Evolutionary conservation across 1,139 yeast species (phyloP), one percentile per base, ranked within the genome.

Genomic region (Casaregolazyma lundiana): DNA sequence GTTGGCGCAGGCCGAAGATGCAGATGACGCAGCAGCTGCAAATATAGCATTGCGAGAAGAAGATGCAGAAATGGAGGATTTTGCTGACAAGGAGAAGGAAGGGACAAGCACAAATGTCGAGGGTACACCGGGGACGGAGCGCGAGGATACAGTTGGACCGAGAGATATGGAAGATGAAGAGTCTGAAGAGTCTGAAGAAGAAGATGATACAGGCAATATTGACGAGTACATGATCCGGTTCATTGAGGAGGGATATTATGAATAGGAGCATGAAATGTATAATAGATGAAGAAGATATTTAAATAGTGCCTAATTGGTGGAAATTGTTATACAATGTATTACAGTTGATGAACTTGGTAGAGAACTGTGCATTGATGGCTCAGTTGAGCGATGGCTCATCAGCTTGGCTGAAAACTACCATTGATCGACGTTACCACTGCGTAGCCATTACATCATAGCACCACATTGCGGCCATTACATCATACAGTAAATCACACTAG

Each of bases 151-250:
- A 15, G 29, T 32, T 21, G 39, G 19, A 16, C 34, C 45, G 15
- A 38, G 16, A 4, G 20, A 24, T 11, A 11, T 32, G 45, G 43
- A 46, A 2, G 60, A 53, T 1, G 63, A 70, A 15, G 66, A 59
- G 1, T 69, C 64, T 1, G 70, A 64, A 2, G 71, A 68, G 11
- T 84, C 77, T 49, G 75, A 70, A 16, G 88, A 81, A 46, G 88
- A 78, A 51, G 92, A 83, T 46, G 95, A 80, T 34, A 76, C 86
- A 45, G 95, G 95, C 4, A 96, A 89, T 64, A 78, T 92, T 48
- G 98, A 94, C 63, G 97, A 94, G 73, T 94, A 90, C 67, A 94
- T 94, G 98, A 79, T 94, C 54, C 72, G 90, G 51, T 87, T 79
- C 61, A 86, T 94, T 50, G 94, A 95, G 50, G 82, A 82, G 50